Percentiles rank a stretch among this genome's conserved stretches.
phyloP scores from a whole-genome alignment of 176 grass and related monocot genomes.

The Oryza longistaminata region DNA sequence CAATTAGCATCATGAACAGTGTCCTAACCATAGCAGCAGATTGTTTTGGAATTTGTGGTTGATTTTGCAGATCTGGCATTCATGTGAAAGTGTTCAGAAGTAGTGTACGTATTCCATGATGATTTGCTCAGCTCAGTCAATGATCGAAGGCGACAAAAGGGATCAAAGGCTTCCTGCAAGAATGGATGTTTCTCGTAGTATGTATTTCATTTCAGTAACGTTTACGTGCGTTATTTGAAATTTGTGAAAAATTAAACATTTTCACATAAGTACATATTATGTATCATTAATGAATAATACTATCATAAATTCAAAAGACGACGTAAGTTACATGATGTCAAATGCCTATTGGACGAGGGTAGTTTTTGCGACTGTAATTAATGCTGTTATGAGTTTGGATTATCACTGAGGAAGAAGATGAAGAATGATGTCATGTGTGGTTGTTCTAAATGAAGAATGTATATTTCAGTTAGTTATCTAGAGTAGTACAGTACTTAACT shows the following conservation, averaged over 20 bases:
- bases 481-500: neutral
- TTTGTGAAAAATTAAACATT: no score
- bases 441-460: neutral
- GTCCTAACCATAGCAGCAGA: neutral
- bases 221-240: no score
- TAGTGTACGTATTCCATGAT: conserved; percentile 9
- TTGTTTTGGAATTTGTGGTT: conserved; percentile 23
- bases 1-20: conserved; percentile 24
- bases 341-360: no score
- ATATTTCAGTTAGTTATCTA: neutral
- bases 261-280: no score
- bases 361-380: neutral
- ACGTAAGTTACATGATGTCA: no score
- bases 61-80: conserved; percentile 32
- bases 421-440: neutral
- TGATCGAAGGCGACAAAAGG: neutral
- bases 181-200: neutral
- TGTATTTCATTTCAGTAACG: no score
- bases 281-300: no score
- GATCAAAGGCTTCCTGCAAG: neutral
- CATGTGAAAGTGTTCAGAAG: conserved; percentile 29
- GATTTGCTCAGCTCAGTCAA: neutral
- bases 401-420: neutral
- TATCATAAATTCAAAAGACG: no score
- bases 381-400: neutral